phyloP scores from a whole-genome alignment of 768 basidiomycete genomes.

The Suillus luteus region DNA sequence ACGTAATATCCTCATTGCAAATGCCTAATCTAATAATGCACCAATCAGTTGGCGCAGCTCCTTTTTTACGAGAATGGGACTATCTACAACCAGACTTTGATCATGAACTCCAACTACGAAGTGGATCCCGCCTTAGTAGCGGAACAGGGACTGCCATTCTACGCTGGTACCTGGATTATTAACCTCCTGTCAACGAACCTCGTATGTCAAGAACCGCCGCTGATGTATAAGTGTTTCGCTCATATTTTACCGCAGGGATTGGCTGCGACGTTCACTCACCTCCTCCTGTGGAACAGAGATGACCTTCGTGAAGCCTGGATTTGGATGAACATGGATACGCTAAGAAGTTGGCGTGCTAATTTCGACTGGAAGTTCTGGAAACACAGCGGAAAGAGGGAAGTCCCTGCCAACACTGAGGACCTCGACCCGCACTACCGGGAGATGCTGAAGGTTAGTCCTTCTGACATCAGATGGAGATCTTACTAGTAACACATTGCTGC shows the following conservation, averaged over 20 bases:
- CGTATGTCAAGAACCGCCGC: not conserved
- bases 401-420: constrained; percentile 39
- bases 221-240: not conserved
- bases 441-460: constrained; percentile 42
- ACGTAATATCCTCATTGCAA: constrained; percentile 9
- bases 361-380: constrained; percentile 44
- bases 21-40: constrained; percentile 13
- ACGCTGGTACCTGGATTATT: constrained; percentile 29
- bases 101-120: constrained; percentile 53
- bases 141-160: constrained; percentile 39
- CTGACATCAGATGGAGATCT: constrained; percentile 21
- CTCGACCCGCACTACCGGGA: constrained; percentile 57
- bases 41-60: constrained; percentile 31
- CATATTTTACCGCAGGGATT: constrained; percentile 42
- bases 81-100: constrained; percentile 50
- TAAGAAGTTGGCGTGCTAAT: constrained; percentile 32
- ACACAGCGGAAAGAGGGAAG: constrained; percentile 18
- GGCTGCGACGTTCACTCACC: constrained; percentile 53
- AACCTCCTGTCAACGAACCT: constrained; percentile 21
- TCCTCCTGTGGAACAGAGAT: constrained; percentile 54
- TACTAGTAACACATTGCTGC: not conserved
- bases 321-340: constrained; percentile 42
- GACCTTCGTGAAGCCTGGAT: constrained; percentile 49
- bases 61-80: constrained; percentile 56
- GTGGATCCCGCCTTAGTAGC: constrained; percentile 53